Base-by-base conservation (phyloP, 306 rosid genomes). In the Cicer arietinum region DNA sequence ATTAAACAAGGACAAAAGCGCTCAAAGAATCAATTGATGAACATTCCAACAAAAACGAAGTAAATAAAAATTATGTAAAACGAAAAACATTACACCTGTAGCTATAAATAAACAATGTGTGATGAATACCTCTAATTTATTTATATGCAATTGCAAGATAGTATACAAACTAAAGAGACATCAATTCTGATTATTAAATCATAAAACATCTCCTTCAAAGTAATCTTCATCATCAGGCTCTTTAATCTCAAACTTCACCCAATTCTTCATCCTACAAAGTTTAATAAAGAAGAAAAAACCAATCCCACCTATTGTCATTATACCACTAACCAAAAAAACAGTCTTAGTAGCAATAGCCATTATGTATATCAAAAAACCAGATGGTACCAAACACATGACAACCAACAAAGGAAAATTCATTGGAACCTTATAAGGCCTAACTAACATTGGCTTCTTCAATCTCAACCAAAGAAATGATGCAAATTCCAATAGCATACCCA, bases 401-500 rank as follows among this genome's bases (percentile, higher is more conserved):
- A 75, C 61, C 57, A 91, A 60, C 51, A 80, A 37, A 2, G 80
- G 81, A 22, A 86, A 14, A 62, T 56, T 81, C 63, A 87, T 5
- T 4, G 96, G 96, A 73, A 91, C 67, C 69, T 51, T 54, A 17
- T 71, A 91, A 0, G 94, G 92, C 74, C 94, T 77, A 8, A 20
- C 43, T 0, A 79, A 3, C 1, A 4, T 30, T 0, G 91, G 92
- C 1, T 76, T 61, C 75, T 91, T 89, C 79, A 84, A 46, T 61
- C 92, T 64, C 80, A 89, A 11, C 87, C 83, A 91, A 54, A 89
- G 20, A 78, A 89, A 87, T 3, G 94, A 63, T 2, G 87, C 81
- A 46, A 91, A 86, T 52, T 88, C 96, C 41, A 91, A 45, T 6
- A 89, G 0, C 92, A 84, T 86, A 1, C 92, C 86, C 83, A 91